Evolutionary conservation across 1,139 yeast species (phyloP).

Genomic region (Taphrina pruni): DNA sequence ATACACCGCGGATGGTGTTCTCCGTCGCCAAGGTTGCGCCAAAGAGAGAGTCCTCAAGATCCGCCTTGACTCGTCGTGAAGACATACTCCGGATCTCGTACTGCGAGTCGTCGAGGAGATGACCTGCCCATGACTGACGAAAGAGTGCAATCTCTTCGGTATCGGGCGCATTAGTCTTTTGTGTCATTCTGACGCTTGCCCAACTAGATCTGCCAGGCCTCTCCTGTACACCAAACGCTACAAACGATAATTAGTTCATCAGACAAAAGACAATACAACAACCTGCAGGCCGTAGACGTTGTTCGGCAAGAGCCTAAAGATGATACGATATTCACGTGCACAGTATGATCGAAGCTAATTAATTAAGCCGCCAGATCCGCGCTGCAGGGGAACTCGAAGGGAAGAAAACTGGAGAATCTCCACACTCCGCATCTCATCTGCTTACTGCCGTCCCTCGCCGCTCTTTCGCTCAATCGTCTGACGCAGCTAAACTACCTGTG

Average conservation of each 20-base stretch:
- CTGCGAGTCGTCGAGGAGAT: conserved; percentile 2
- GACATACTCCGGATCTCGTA: conserved; percentile 3
- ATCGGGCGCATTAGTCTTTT: too few species aligned
- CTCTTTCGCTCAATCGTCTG: neutral
- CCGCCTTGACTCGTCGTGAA: conserved; percentile 28
- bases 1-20: conserved; percentile 10
- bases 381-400: neutral
- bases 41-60: conserved; percentile 28
- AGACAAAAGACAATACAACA: too few species aligned
- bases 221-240: too few species aligned
- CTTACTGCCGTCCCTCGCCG: conserved; percentile 15
- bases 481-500: too few species aligned
- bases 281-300: too few species aligned
- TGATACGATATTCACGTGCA: neutral
- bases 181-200: too few species aligned
- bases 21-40: conserved; percentile 19
- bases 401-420: neutral
- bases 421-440: conserved; percentile 19
- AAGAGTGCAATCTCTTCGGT: conserved; percentile 10
- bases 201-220: too few species aligned
- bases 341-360: too few species aligned
- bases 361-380: neutral
- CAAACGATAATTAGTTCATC: too few species aligned
- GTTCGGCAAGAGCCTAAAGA: too few species aligned
- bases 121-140: conserved; percentile 3